A percentile compares a stretch with the other conserved stretches of the same genome.
These are phyloP conservation scores for Blastocystis sp. DNA, from an alignment of 352 stramenopile genomes.

Conservation along the genomic window DNA sequence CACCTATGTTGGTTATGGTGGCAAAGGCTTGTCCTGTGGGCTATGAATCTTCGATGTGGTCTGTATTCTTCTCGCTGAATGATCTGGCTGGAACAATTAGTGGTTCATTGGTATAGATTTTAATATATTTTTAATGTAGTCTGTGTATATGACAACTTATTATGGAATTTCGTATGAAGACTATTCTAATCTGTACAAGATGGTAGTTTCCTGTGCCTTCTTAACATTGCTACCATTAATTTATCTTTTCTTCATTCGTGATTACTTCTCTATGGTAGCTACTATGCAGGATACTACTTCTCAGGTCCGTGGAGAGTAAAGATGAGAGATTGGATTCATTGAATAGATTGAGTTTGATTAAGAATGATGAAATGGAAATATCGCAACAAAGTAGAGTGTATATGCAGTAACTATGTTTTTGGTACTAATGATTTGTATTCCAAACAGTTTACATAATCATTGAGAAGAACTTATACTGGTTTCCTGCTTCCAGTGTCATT, in stretches of 20 bases:
- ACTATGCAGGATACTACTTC: background rate
- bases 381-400: slow-evolving; percentile 25
- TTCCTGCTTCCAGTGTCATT: background rate
- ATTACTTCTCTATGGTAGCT: slow-evolving; percentile 54
- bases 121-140: background rate
- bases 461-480: slow-evolving; percentile 19
- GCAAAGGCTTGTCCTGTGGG: slow-evolving; percentile 30
- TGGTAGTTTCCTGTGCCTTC: slow-evolving; percentile 41
- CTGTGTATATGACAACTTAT: slow-evolving; percentile 7
- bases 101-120: background rate
- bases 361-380: slow-evolving; percentile 63
- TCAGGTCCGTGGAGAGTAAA: background rate
- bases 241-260: slow-evolving; percentile 60
- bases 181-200: slow-evolving; percentile 62
- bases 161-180: slow-evolving; percentile 28
- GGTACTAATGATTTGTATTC: too few relatives aligned
- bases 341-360: background rate
- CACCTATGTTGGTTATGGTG: slow-evolving; percentile 53
- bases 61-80: slow-evolving; percentile 64
- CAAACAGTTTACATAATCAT: background rate
- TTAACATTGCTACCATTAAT: slow-evolving; percentile 13
- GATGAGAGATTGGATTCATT: background rate
- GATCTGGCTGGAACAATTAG: slow-evolving; percentile 34
- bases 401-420: background rate
- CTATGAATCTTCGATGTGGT: slow-evolving; percentile 62